Evolutionary conservation across 2,329 filamentous ascomycete genomes (phyloP).

Genomic region (Scytalidium sp.): DNA sequence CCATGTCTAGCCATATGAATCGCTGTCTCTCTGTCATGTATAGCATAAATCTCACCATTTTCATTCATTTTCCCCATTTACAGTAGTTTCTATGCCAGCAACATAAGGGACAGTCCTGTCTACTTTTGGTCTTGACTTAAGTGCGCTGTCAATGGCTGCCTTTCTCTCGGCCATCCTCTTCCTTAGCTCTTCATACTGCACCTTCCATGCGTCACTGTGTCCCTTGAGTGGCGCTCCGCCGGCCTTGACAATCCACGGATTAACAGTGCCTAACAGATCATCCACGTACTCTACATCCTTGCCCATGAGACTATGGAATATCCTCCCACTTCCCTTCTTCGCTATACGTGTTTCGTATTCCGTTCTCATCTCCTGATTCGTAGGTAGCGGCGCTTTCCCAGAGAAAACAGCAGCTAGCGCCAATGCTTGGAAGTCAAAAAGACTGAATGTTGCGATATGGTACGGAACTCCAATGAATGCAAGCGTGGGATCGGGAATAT

Average conservation of each 20-base stretch:
- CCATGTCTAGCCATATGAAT: too few relatives aligned
- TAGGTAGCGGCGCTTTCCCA: constrained; percentile 35
- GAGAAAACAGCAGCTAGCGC: constrained; percentile 39
- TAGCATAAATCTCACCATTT: too few relatives aligned
- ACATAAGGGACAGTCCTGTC: background rate
- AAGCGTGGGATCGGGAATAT: constrained; percentile 45
- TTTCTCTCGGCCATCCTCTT: background rate
- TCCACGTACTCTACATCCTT: constrained; percentile 18
- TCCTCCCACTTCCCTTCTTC: constrained; percentile 37
- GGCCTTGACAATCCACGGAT: background rate
- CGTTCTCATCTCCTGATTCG: constrained; percentile 30
- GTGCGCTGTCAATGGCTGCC: background rate
- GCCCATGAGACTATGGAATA: constrained; percentile 39
- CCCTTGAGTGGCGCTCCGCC: constrained; percentile 3
- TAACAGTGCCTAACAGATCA: constrained; percentile 9
- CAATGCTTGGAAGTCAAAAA: constrained; percentile 50
- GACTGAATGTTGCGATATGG: constrained; percentile 44
- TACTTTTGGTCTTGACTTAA: background rate
- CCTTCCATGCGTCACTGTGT: constrained; percentile 2
- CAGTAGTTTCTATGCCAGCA: background rate
- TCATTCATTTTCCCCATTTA: too few relatives aligned
- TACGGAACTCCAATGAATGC: constrained; percentile 44
- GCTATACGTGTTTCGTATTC: constrained; percentile 35
- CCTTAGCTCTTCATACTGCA: constrained; percentile 2
- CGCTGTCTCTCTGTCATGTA: too few relatives aligned